These are phyloP conservation scores for Coemansia sp. DNA, from an alignment of 192 early-diverging fungal species.

Conservation along the genomic window DNA sequence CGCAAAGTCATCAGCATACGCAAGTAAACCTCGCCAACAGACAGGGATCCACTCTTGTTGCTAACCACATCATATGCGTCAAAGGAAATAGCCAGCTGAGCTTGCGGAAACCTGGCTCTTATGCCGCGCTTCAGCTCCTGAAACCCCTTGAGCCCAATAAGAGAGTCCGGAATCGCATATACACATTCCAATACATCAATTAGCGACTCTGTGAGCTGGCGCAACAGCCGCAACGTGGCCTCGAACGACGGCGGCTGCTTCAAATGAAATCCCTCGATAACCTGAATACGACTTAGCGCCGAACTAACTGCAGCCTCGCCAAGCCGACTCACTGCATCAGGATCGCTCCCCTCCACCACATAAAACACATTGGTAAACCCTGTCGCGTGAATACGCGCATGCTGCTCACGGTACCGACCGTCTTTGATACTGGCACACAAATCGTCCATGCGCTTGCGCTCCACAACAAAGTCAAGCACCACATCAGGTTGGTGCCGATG, in stretches of 20 bases:
- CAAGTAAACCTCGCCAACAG: conserved; percentile 74
- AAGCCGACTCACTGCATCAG: conserved; percentile 61
- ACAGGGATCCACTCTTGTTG: conserved; percentile 71
- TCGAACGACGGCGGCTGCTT: conserved; percentile 74
- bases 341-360: conserved; percentile 78
- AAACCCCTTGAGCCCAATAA: conserved; percentile 55
- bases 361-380: conserved; percentile 80
- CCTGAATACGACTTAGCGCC: conserved; percentile 71
- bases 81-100: conserved; percentile 61
- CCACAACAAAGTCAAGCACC: conserved; percentile 81
- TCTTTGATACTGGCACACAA: conserved; percentile 89
- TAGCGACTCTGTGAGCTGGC: conserved; percentile 61
- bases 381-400: conserved; percentile 72
- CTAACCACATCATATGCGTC: conserved; percentile 66
- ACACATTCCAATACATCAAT: conserved; percentile 56
- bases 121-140: conserved; percentile 54
- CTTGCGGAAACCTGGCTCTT: conserved; percentile 25
- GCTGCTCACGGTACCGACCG: conserved; percentile 91
- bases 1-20: conserved; percentile 82
- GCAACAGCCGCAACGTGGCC: conserved; percentile 80
- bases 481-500: conserved; percentile 57
- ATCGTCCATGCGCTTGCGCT: conserved; percentile 95
- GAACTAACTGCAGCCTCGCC: conserved; percentile 67
- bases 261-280: conserved; percentile 79
- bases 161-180: conserved; percentile 57